These are phyloP conservation scores for Cyberlindnera mississippiensis DNA, from an alignment of 805 yeast species.

Conservation along the genomic window DNA sequence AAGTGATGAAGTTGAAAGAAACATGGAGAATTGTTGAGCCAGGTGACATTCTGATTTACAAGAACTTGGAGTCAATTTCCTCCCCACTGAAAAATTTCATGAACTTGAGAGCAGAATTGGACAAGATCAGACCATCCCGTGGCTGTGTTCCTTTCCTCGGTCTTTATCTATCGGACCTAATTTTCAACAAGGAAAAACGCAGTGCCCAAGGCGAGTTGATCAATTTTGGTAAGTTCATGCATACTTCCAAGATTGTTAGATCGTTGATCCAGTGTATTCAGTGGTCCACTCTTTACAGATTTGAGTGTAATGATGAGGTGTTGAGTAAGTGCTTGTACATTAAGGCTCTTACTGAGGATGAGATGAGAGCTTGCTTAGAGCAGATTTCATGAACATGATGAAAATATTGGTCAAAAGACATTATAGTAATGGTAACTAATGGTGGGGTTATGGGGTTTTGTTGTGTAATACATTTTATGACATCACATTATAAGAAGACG, in stretches of 20 bases:
- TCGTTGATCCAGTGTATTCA: conserved; percentile 77
- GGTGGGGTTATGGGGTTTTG: too few relatives aligned
- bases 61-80: conserved; percentile 63
- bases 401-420: background rate
- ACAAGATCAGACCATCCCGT: conserved; percentile 52
- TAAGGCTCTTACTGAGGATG: conserved; percentile 67
- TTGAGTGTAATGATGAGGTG: conserved; percentile 55
- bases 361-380: conserved; percentile 46
- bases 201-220: conserved; percentile 36
- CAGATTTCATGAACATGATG: conserved; percentile 1
- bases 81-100: conserved; percentile 74
- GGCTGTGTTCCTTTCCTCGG: conserved; percentile 94
- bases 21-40: conserved; percentile 77
- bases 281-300: conserved; percentile 69
- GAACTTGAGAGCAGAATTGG: conserved; percentile 59
- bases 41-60: conserved; percentile 66
- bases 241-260: conserved; percentile 72
- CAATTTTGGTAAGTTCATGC: conserved; percentile 74
- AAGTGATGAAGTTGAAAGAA: conserved; percentile 51
- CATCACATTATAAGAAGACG: too few relatives aligned
- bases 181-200: conserved; percentile 51
- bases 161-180: conserved; percentile 75
- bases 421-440: background rate
- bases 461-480: too few relatives aligned
- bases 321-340: conserved; percentile 82